A percentile compares a stretch with the other conserved stretches of the same genome.
Conservation (phyloP, 345 rosid species). For the Diplotaxis tenuifolia region DNA sequence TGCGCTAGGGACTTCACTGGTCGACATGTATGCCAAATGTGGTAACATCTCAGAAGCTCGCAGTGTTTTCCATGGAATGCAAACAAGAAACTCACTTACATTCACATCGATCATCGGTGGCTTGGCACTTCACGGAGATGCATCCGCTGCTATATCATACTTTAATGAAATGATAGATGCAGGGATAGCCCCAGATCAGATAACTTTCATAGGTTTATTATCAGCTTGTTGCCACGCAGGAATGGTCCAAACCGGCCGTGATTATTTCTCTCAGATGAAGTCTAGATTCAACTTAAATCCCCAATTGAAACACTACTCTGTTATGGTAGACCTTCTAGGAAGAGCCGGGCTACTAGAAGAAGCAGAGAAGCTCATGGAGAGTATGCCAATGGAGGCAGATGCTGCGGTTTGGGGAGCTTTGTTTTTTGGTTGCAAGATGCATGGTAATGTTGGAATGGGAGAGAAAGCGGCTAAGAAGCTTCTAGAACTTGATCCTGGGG, state of each 20-base stretch:
- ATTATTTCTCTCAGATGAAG: constrained; percentile 63
- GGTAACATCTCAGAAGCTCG: constrained; percentile 73
- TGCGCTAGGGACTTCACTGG: neutral
- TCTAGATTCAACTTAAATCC: constrained; percentile 57
- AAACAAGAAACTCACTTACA: constrained; percentile 65
- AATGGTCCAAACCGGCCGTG: constrained; percentile 68
- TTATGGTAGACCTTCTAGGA: constrained; percentile 88
- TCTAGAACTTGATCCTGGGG: constrained; percentile 70
- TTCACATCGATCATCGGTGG: constrained; percentile 79
- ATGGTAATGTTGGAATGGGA: constrained; percentile 59
- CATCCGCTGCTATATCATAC: constrained; percentile 59
- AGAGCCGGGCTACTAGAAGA: constrained; percentile 78
- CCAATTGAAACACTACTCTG: constrained; percentile 72
- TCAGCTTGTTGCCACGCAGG: constrained; percentile 94
- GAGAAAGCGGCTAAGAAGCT: constrained; percentile 76
- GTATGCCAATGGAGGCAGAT: constrained; percentile 78
- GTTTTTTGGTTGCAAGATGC: constrained; percentile 71
- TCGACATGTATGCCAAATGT: constrained; percentile 64
- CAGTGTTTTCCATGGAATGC: constrained; percentile 60
- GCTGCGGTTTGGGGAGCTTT: constrained; percentile 81
- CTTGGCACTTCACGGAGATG: constrained; percentile 71
- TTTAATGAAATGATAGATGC: constrained; percentile 63
- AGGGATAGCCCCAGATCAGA: constrained; percentile 74
- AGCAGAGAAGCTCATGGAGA: constrained; percentile 61
- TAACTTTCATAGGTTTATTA: constrained; percentile 72